Percentiles rank a stretch among this genome's conserved stretches.
Conservation (phyloP, 306 rosid species). For the Fagus sylvatica region DNA sequence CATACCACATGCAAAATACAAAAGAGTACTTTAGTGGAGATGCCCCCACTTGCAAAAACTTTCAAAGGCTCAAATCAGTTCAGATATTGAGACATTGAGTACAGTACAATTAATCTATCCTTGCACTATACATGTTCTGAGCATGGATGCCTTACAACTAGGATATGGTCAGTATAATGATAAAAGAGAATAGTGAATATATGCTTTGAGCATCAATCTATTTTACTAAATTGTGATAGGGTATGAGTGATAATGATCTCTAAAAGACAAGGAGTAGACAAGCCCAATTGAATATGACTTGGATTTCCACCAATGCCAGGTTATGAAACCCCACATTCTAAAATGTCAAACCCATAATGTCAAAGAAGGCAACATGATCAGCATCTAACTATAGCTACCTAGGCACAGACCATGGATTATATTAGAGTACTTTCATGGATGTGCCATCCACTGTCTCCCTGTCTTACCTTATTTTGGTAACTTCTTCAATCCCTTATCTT, state of each 20-base stretch:
- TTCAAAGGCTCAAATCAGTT: slow-evolving; percentile 11
- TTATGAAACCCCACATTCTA: slow-evolving; percentile 35
- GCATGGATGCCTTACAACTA: slow-evolving; percentile 14
- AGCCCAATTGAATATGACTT: slow-evolving; percentile 39
- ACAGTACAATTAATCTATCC: neutral
- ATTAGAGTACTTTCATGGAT: neutral
- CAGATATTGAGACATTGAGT: neutral
- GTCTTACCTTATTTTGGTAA: slow-evolving; percentile 8
- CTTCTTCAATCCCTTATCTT: neutral
- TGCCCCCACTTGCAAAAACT: neutral
- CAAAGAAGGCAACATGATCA: slow-evolving; percentile 10
- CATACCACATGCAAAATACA: slow-evolving; percentile 11
- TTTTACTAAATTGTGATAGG: neutral
- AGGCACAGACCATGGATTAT: neutral
- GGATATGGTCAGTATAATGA: slow-evolving; percentile 19
- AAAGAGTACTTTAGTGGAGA: slow-evolving; percentile 22
- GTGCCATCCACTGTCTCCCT: slow-evolving; percentile 15
- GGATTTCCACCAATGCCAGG: slow-evolving; percentile 53
- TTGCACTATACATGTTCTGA: neutral
- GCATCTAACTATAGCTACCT: neutral
- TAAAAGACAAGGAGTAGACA: slow-evolving; percentile 35
- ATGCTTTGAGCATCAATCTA: slow-evolving; percentile 13
- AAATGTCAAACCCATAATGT: slow-evolving; percentile 31
- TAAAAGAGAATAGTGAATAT: slow-evolving; percentile 17
- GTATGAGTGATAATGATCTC: slow-evolving; percentile 37